Evolutionary conservation across 345 rosid genomes (phyloP).

Genomic region (Ceriops tagal): DNA sequence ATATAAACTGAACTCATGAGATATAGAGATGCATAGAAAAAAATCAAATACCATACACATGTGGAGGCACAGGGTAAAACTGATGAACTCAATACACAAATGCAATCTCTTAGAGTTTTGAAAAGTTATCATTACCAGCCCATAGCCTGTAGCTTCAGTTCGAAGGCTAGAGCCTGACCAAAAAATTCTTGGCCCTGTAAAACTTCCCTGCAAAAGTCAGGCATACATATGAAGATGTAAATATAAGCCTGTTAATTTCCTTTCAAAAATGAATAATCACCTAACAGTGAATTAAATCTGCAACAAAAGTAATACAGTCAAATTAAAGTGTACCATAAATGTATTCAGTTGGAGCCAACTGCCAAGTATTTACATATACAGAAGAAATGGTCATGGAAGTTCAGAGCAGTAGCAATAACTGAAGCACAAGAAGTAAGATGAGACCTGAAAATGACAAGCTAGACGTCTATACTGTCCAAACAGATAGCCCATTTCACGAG

Average conservation of each 20-base stretch:
- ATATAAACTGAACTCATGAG: constrained; percentile 1
- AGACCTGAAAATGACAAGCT: constrained; percentile 96
- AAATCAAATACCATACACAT: constrained; percentile 1
- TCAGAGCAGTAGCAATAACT: constrained; percentile 1
- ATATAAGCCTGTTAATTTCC: constrained; percentile 23
- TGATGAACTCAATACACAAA: constrained; percentile 9
- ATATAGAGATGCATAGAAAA: background rate
- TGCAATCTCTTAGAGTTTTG: constrained; percentile 7
- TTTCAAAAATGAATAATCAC: background rate
- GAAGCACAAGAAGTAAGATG: background rate
- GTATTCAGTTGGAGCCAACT: background rate
- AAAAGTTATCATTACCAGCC: constrained; percentile 58
- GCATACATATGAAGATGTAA: constrained; percentile 38
- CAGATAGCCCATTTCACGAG: constrained; percentile 97
- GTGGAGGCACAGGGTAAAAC: background rate
- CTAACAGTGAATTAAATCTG: background rate
- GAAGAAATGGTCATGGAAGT: background rate
- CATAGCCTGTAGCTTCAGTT: constrained; percentile 99
- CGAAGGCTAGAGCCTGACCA: constrained; percentile 99
- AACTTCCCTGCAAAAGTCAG: constrained; percentile 96
- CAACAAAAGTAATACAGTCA: background rate
- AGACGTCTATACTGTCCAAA: constrained; percentile 94
- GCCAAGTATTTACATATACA: background rate
- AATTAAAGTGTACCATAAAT: too few relatives aligned
- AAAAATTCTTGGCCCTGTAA: constrained; percentile 89